Percentiles rank a stretch among this genome's conserved stretches.
Conservation (phyloP, 1,139 yeast genomes). For the Saccharomyces hybrid region DNA sequence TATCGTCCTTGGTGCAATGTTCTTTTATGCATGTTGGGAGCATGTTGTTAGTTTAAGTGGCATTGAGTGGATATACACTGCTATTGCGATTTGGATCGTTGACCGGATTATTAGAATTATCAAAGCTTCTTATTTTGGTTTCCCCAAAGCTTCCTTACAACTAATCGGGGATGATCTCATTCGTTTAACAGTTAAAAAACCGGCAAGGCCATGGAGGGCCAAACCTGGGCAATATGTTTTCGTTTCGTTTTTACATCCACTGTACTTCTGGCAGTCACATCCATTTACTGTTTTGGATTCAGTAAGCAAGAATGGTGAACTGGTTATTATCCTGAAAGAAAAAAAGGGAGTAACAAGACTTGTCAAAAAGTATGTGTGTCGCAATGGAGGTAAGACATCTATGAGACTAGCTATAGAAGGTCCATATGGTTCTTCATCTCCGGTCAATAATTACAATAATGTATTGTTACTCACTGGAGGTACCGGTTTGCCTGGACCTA, state of each 20-base stretch:
- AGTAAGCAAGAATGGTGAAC: slow-evolving; percentile 22
- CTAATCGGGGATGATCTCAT: slow-evolving; percentile 25
- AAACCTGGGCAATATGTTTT: slow-evolving; percentile 17
- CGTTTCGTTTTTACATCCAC: too few species aligned
- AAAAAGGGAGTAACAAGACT: slow-evolving; percentile 39
- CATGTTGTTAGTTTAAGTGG: too few species aligned
- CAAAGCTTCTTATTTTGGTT: slow-evolving; percentile 42
- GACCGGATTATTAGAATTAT: slow-evolving; percentile 6
- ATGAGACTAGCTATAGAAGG: slow-evolving; percentile 48
- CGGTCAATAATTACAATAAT: slow-evolving; percentile 36
- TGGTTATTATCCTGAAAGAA: slow-evolving; percentile 40
- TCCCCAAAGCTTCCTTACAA: slow-evolving; percentile 41
- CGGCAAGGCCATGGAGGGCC: too few species aligned
- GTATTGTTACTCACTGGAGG: slow-evolving; percentile 59
- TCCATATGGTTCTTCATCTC: slow-evolving; percentile 43
- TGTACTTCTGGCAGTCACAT: too few species aligned
- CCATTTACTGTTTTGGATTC: too few species aligned
- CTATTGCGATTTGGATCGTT: too few species aligned
- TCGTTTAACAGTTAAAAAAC: too few species aligned
- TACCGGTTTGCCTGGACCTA: slow-evolving; percentile 65
- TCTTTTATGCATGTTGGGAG: too few species aligned
- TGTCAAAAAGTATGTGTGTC: slow-evolving; percentile 27
- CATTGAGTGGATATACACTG: too few species aligned
- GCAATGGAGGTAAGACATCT: slow-evolving; percentile 14
- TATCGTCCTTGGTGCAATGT: too few species aligned